phyloP scores from a whole-genome alignment of 768 basidiomycete species.

The Chalciporus sphaerocephalus region DNA sequence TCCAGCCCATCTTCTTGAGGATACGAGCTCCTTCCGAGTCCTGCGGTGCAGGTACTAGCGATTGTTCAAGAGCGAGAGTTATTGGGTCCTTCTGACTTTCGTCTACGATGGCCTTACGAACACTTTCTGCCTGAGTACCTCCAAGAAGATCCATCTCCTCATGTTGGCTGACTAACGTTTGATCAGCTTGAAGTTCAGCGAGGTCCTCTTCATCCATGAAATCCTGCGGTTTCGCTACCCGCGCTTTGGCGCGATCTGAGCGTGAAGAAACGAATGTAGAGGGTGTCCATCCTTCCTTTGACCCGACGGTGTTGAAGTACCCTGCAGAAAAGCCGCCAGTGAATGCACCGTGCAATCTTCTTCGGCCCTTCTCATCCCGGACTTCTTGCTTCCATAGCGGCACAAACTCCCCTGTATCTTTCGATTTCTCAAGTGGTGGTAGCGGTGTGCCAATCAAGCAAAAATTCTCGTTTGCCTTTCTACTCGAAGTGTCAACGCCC shows the following conservation, averaged over 20 bases:
- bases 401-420: conserved; percentile 90
- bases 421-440: conserved; percentile 90
- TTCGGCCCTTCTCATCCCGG: conserved; percentile 85
- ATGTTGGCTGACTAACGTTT: conserved; percentile 71
- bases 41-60: conserved; percentile 68
- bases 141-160: conserved; percentile 71
- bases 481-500: conserved; percentile 66
- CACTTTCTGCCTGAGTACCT: conserved; percentile 48
- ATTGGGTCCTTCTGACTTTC: conserved; percentile 50
- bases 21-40: conserved; percentile 83
- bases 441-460: conserved; percentile 92
- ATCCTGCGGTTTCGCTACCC: conserved; percentile 71
- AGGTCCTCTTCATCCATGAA: conserved; percentile 99
- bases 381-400: conserved; percentile 98
- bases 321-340: conserved; percentile 98
- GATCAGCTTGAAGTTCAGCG: conserved; percentile 69
- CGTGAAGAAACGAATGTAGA: conserved; percentile 91
- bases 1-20: conserved; percentile 95
- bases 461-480: conserved; percentile 77
- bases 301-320: conserved; percentile 94
- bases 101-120: conserved; percentile 30
- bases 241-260: conserved; percentile 58
- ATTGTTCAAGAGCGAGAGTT: conserved; percentile 53
- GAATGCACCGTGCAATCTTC: conserved; percentile 96
- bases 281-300: conserved; percentile 97